These are phyloP conservation scores for Gaillardinia entomophila DNA, from an alignment of 805 yeast genomes.

Conservation along the genomic window DNA sequence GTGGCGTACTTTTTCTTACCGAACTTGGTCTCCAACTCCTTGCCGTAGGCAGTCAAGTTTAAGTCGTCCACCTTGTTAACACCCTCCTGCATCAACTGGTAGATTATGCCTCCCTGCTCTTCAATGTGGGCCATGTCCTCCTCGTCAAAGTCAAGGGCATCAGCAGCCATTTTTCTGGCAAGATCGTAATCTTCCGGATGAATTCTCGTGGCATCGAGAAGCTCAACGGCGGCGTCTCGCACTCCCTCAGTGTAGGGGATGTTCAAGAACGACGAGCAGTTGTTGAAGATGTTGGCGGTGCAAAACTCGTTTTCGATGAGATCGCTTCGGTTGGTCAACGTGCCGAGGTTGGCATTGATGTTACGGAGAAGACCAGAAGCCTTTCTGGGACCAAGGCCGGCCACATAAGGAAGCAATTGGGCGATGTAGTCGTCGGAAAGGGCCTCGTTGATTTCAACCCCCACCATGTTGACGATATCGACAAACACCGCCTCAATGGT, in stretches of 20 bases:
- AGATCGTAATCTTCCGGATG: conserved; percentile 97
- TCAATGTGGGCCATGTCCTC: conserved; percentile 81
- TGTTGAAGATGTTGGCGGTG: conserved; percentile 77
- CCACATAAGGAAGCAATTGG: conserved; percentile 64
- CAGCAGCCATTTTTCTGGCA: conserved; percentile 96
- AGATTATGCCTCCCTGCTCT: conserved; percentile 76
- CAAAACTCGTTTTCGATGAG: conserved; percentile 76
- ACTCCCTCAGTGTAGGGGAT: conserved; percentile 62
- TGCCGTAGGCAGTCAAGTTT: conserved; percentile 86
- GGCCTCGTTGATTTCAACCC: conserved; percentile 90
- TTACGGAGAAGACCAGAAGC: conserved; percentile 82
- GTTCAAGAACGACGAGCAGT: conserved; percentile 84
- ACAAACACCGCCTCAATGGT: conserved; percentile 80
- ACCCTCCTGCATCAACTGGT: conserved; percentile 65
- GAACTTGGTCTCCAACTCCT: conserved; percentile 70
- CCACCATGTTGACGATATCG: conserved; percentile 85
- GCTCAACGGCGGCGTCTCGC: conserved; percentile 63
- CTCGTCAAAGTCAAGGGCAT: conserved; percentile 93
- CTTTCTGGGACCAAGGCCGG: conserved; percentile 95
- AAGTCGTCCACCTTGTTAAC: conserved; percentile 76
- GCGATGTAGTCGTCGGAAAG: conserved; percentile 71
- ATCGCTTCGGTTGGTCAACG: conserved; percentile 65
- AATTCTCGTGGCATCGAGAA: conserved; percentile 89
- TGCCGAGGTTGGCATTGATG: conserved; percentile 58
- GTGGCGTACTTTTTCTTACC: conserved; percentile 74